Evolutionary conservation across 305 asterid genomes (phyloP).

Genomic region (Caryopteris hybrid): DNA sequence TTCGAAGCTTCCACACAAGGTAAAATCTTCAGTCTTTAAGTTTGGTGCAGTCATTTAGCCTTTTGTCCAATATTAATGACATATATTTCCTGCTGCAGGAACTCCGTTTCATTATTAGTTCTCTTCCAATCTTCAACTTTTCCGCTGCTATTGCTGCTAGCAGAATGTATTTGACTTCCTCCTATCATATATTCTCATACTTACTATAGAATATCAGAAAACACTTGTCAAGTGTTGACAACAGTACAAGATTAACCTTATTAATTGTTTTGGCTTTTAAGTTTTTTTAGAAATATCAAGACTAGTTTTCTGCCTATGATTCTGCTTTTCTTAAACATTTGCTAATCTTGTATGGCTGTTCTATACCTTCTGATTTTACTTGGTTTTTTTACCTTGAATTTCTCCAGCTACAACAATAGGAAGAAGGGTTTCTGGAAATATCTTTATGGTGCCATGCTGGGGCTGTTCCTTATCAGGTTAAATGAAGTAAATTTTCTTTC

Average conservation of each 20-base stretch:
- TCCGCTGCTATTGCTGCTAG: slow-evolving; percentile 92
- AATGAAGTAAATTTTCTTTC: slow-evolving; percentile 16
- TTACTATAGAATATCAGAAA: not conserved
- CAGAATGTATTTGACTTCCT: slow-evolving; percentile 64
- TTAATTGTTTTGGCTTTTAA: not conserved
- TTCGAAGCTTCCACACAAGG: slow-evolving; percentile 99
- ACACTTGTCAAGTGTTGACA: slow-evolving; percentile 1
- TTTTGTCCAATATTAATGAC: slow-evolving; percentile 12
- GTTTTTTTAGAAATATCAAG: not conserved
- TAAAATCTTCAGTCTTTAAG: slow-evolving; percentile 25
- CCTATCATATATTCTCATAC: not conserved
- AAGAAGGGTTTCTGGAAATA: slow-evolving; percentile 76
- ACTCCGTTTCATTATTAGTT: slow-evolving; percentile 89
- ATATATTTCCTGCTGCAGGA: slow-evolving; percentile 57
- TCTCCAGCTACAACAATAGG: slow-evolving; percentile 83
- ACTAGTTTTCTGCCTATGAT: not conserved
- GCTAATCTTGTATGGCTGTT: not conserved
- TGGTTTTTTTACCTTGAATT: slow-evolving; percentile 20
- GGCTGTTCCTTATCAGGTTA: slow-evolving; percentile 72
- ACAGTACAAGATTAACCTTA: not conserved
- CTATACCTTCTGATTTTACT: not conserved
- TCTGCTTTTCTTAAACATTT: not conserved
- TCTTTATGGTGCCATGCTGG: slow-evolving; percentile 71
- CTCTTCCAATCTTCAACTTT: slow-evolving; percentile 88
- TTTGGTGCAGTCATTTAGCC: slow-evolving; percentile 9